Evolutionary conservation across 164 flowering plant species (phyloP).

Genomic region (Liquidambar formosana): DNA sequence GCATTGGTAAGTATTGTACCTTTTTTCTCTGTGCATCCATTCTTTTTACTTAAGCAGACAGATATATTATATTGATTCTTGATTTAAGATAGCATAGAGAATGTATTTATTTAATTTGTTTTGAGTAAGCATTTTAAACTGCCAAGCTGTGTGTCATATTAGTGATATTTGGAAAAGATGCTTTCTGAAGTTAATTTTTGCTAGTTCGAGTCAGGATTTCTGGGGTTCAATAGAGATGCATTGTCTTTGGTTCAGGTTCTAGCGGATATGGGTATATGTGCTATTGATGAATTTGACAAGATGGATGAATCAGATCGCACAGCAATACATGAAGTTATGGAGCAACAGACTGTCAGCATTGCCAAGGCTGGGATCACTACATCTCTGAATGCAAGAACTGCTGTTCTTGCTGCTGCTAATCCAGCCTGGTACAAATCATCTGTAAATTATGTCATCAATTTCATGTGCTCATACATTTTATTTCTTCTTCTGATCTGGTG

Average conservation of each 20-base stretch:
- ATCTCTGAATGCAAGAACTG: slow-evolving; percentile 95
- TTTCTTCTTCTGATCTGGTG: background rate
- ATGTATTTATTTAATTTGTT: background rate
- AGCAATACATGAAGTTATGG: slow-evolving; percentile 99
- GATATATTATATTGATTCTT: too few relatives aligned
- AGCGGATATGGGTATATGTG: slow-evolving; percentile 99
- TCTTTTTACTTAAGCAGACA: background rate
- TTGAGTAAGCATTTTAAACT: background rate
- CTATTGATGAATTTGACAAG: slow-evolving; percentile 99
- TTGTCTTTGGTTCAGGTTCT: slow-evolving; percentile 60
- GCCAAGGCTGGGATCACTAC: slow-evolving; percentile 99
- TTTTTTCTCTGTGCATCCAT: background rate
- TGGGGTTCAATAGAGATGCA: background rate
- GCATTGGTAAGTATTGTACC: slow-evolving; percentile 67
- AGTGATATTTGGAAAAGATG: background rate
- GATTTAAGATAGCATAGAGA: too few relatives aligned
- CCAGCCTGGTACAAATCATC: slow-evolving; percentile 79
- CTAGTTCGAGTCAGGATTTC: background rate
- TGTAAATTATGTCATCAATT: background rate
- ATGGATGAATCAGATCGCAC: slow-evolving; percentile 99
- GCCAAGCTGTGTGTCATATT: background rate
- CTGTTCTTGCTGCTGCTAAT: slow-evolving; percentile 98
- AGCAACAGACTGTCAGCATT: slow-evolving; percentile 98
- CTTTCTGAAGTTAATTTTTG: background rate
- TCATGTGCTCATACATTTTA: background rate